Evolutionary conservation across 2,329 filamentous ascomycete species (phyloP).

Genomic region (Bertia moriformis): DNA sequence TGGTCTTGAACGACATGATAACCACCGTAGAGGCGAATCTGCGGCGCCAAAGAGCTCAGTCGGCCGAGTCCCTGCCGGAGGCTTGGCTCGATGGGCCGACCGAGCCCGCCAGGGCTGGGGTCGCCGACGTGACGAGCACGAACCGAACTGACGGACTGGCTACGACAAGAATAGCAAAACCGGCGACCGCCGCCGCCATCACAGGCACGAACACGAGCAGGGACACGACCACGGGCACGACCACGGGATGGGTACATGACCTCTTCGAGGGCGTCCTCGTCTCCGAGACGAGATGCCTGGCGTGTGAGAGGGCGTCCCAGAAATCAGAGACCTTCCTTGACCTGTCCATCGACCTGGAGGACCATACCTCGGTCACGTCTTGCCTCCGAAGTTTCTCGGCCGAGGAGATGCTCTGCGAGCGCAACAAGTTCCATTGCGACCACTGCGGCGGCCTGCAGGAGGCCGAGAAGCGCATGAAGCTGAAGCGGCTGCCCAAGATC

Average conservation of each 20-base stretch:
- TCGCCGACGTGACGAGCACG: too few relatives aligned
- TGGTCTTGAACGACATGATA: slow-evolving; percentile 91
- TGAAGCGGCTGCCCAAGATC: slow-evolving; percentile 84
- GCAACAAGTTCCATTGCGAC: slow-evolving; percentile 98
- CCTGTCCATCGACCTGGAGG: slow-evolving; percentile 84
- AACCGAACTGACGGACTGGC: too few relatives aligned
- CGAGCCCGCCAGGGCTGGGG: slow-evolving; percentile 17
- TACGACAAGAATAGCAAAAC: too few relatives aligned
- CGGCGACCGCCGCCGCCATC: slow-evolving; percentile 17
- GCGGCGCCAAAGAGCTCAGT: slow-evolving; percentile 23
- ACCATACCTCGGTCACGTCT: slow-evolving; percentile 90
- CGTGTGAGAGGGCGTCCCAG: slow-evolving; percentile 89
- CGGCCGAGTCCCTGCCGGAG: slow-evolving; percentile 28
- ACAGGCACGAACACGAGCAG: slow-evolving; percentile 12
- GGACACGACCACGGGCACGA: slow-evolving; percentile 22
- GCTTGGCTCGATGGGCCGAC: slow-evolving; percentile 34
- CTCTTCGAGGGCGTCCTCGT: slow-evolving; percentile 90
- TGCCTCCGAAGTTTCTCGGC: slow-evolving; percentile 92
- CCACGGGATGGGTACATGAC: slow-evolving; percentile 84
- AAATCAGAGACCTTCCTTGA: slow-evolving; percentile 93
- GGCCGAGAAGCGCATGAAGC: slow-evolving; percentile 98
- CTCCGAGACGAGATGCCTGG: slow-evolving; percentile 90
- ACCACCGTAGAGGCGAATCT: slow-evolving; percentile 80
- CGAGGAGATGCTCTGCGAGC: slow-evolving; percentile 94
- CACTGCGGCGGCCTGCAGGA: slow-evolving; percentile 93